These are phyloP conservation scores for Pseudogymnoascus sp. DNA, from an alignment of 2,329 filamentous ascomycete genomes.

Conservation along the genomic window DNA sequence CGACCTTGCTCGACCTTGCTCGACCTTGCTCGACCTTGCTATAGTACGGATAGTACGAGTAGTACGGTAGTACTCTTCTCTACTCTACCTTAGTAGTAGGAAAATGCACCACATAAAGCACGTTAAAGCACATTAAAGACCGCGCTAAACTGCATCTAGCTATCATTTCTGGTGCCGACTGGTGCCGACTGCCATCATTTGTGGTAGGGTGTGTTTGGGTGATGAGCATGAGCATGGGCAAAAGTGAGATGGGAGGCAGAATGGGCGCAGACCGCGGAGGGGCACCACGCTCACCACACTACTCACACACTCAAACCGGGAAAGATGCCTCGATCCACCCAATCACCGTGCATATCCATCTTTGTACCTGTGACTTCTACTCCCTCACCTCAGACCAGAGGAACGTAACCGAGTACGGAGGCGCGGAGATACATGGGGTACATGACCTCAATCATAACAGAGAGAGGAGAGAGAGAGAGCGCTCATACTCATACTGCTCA, in stretches of 20 bases:
- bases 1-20: background rate
- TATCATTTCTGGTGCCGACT: background rate
- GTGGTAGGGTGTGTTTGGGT: no score
- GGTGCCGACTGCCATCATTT: background rate
- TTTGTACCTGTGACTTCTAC: background rate
- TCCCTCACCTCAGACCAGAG: background rate
- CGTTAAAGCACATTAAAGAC: background rate
- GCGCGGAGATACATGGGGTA: background rate
- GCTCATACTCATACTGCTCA: background rate
- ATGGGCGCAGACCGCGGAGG: no score
- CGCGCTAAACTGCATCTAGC: background rate
- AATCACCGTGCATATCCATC: background rate
- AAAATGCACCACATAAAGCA: background rate
- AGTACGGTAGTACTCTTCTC: background rate
- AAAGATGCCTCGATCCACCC: background rate
- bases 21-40: background rate
- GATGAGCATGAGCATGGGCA: no score
- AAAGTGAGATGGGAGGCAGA: no score
- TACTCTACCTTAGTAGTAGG: background rate
- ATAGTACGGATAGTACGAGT: background rate
- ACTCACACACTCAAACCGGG: background rate
- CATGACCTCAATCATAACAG: background rate
- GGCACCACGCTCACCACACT: background rate
- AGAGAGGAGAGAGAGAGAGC: background rate
- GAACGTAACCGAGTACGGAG: background rate